Evolutionary conservation across 148 eudicot species (phyloP).

Genomic region (Vaccinium myrtillus): DNA sequence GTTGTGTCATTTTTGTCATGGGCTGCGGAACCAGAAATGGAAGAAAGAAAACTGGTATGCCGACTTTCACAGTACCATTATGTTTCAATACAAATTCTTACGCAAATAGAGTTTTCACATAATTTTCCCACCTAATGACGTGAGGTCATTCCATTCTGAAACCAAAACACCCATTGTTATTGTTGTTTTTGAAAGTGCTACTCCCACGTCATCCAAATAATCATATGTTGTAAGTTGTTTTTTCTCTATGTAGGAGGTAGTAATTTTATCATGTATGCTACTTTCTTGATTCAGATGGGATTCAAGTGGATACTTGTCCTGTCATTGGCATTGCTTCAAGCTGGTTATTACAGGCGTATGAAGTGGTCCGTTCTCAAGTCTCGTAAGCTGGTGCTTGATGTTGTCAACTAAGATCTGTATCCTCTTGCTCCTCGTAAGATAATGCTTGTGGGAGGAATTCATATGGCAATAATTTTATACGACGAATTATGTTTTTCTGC

Average conservation of each 20-base stretch:
- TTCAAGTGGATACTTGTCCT: conserved; percentile 86
- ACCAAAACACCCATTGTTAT: not conserved
- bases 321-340: conserved; percentile 74
- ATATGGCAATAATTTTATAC: conserved; percentile 1
- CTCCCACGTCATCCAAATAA: not conserved
- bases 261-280: not conserved
- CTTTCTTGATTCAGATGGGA: conserved; percentile 57
- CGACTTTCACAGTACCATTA: not conserved
- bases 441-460: not conserved
- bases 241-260: not conserved
- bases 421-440: not conserved
- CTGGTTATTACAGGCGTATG: conserved; percentile 78
- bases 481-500: not conserved
- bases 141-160: not conserved
- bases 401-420: conserved; percentile 49
- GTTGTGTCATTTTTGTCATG: conserved; percentile 72
- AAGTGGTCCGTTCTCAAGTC: conserved; percentile 81
- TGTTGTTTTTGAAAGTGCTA: not conserved
- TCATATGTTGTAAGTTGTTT: not conserved
- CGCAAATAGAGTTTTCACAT: not conserved
- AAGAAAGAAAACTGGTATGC: conserved; percentile 82
- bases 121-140: not conserved
- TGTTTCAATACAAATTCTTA: not conserved
- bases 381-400: conserved; percentile 74
- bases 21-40: conserved; percentile 98